Evolutionary conservation across 257 asterid genomes (phyloP).

Genomic region (Anisodus acutangulus): DNA sequence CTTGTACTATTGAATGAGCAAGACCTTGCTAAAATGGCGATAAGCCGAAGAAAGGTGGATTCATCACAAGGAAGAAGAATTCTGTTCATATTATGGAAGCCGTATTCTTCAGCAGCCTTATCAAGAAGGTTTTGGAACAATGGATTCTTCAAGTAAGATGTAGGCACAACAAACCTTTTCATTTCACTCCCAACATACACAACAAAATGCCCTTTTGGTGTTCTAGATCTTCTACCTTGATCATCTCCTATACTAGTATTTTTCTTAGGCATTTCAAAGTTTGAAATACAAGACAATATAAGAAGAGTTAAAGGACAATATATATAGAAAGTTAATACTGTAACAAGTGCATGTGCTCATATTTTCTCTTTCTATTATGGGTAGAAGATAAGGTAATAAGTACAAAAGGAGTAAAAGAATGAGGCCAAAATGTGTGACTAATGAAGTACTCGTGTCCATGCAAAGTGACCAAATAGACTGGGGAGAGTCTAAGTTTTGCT

Average conservation of each 20-base stretch:
- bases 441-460: constrained; percentile 12
- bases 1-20: constrained; percentile 14
- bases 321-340: background rate
- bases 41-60: background rate
- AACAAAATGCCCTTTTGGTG: constrained; percentile 71
- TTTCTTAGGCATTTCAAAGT: constrained; percentile 23
- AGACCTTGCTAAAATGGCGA: constrained; percentile 22
- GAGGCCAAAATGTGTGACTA: constrained; percentile 23
- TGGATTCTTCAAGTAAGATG: constrained; percentile 57
- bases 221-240: constrained; percentile 18
- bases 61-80: constrained; percentile 33
- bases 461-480: background rate
- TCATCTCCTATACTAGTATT: background rate
- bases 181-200: constrained; percentile 63
- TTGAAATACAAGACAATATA: background rate
- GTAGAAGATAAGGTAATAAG: background rate
- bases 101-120: constrained; percentile 65
- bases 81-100: constrained; percentile 37
- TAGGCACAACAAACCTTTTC: constrained; percentile 59
- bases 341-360: constrained; percentile 11
- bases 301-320: constrained; percentile 3
- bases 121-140: constrained; percentile 50
- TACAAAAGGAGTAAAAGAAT: constrained; percentile 28
- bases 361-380: background rate
- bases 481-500: constrained; percentile 17